Evolutionary conservation across 176 grass and related monocot genomes (phyloP).

Genomic region (Avena eriantha): DNA sequence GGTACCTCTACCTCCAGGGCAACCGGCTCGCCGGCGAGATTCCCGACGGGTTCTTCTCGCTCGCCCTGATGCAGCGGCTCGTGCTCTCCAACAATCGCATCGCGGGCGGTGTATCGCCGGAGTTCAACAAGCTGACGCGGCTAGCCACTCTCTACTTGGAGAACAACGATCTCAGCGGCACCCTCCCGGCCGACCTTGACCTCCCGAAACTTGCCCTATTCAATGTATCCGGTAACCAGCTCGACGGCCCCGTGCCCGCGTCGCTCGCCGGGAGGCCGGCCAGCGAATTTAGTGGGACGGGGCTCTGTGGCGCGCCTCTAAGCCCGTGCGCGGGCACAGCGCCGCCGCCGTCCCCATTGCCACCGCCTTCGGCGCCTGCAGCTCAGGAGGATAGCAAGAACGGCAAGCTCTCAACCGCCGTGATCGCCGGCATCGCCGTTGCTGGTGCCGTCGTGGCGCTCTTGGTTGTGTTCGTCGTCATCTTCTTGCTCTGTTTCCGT

Average conservation of each 20-base stretch:
- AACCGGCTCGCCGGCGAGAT: constrained; percentile 60
- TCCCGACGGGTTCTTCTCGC: constrained; percentile 57
- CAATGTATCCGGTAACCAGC: constrained; percentile 70
- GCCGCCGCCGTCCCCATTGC: constrained; percentile 19
- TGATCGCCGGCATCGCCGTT: constrained; percentile 67
- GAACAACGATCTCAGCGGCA: constrained; percentile 56
- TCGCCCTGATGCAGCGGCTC: constrained; percentile 55
- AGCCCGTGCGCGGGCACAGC: constrained; percentile 31
- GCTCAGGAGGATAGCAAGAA: constrained; percentile 10
- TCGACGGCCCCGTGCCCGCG: constrained; percentile 62
- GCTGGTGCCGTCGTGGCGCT: constrained; percentile 46
- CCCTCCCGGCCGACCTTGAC: constrained; percentile 49
- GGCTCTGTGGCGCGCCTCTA: constrained; percentile 63
- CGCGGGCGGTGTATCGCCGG: constrained; percentile 39
- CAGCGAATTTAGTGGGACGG: constrained; percentile 49
- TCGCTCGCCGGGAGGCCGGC: constrained; percentile 36
- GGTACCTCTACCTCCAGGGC: constrained; percentile 46
- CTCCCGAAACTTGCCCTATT: constrained; percentile 51
- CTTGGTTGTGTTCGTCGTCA: constrained; percentile 41
- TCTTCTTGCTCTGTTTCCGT: constrained; percentile 52
- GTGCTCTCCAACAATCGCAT: constrained; percentile 57
- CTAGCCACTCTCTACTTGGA: constrained; percentile 59
- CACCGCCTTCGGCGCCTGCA: background rate
- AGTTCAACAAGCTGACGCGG: constrained; percentile 57
- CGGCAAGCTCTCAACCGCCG: constrained; percentile 55